Conservation (phyloP, 768 basidiomycete genomes). For the Pisolithus microcarpus region DNA sequence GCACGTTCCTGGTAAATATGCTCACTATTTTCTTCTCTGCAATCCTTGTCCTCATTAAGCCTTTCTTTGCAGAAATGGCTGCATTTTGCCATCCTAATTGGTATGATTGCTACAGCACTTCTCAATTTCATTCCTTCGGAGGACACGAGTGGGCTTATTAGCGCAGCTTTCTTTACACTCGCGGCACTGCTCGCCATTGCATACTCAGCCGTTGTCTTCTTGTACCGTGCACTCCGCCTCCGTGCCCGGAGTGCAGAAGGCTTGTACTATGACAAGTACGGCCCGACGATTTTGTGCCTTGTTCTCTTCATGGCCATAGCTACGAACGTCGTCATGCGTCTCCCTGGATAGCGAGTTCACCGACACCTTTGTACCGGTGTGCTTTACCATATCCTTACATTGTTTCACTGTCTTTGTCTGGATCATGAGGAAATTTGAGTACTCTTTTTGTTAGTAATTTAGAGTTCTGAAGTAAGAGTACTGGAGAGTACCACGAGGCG, state of each 20-base stretch:
- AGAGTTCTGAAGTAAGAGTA: too few relatives aligned
- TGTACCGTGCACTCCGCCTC: slow-evolving; percentile 64
- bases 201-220: slow-evolving; percentile 78
- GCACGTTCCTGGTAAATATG: slow-evolving; percentile 80
- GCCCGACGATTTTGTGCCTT: slow-evolving; percentile 69
- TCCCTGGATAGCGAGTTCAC: slow-evolving; percentile 41
- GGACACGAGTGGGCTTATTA: slow-evolving; percentile 73
- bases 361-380: neutral
- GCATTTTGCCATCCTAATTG: slow-evolving; percentile 79
- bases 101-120: slow-evolving; percentile 82
- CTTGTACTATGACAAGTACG: slow-evolving; percentile 85
- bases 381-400: neutral
- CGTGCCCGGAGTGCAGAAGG: slow-evolving; percentile 68
- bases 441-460: too few relatives aligned
- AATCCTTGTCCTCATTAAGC: too few relatives aligned
- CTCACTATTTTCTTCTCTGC: neutral
- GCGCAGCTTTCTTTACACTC: slow-evolving; percentile 82
- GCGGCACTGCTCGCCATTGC: slow-evolving; percentile 84
- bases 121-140: slow-evolving; percentile 76
- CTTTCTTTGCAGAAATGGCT: slow-evolving; percentile 67
- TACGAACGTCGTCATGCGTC: slow-evolving; percentile 67
- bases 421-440: too few relatives aligned
- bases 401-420: too few relatives aligned
- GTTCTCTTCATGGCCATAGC: slow-evolving; percentile 63
- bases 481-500: neutral